phyloP scores from a whole-genome alignment of 1,284 basidiomycete genomes.

The Heterobasidion occidentale region DNA sequence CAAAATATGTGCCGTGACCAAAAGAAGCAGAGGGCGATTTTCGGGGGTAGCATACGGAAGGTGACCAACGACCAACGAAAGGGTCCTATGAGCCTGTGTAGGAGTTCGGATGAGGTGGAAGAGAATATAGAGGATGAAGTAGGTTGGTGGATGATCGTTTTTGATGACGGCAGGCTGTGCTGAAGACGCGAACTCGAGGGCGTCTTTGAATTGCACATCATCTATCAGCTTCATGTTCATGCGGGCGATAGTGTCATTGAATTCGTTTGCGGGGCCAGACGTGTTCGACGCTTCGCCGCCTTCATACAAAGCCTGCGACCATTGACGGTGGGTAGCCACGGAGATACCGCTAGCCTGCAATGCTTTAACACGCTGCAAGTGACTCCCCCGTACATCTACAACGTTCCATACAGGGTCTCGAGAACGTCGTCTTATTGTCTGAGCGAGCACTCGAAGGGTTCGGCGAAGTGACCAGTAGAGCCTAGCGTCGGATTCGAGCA shows the following conservation, averaged over 20 bases:
- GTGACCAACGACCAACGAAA: conserved; percentile 30
- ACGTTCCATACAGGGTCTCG: neutral
- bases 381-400: neutral
- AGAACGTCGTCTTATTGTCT: neutral
- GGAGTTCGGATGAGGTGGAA: conserved; percentile 37
- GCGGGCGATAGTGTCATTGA: neutral
- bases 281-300: neutral
- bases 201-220: neutral
- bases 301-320: neutral
- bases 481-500: neutral
- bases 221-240: neutral
- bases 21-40: conserved; percentile 34
- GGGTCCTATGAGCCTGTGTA: conserved; percentile 29
- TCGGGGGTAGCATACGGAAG: conserved; percentile 22
- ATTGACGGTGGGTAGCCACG: neutral
- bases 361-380: neutral
- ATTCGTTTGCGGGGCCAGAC: neutral
- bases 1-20: conserved; percentile 40
- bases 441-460: neutral
- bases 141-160: conserved; percentile 28
- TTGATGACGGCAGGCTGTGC: neutral
- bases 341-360: neutral
- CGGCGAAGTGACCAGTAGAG: neutral
- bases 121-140: conserved; percentile 41
- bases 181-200: conserved; percentile 18